These are phyloP conservation scores for Pythium sukuiense DNA, from an alignment of 352 stramenopile species.

Conservation along the genomic window DNA sequence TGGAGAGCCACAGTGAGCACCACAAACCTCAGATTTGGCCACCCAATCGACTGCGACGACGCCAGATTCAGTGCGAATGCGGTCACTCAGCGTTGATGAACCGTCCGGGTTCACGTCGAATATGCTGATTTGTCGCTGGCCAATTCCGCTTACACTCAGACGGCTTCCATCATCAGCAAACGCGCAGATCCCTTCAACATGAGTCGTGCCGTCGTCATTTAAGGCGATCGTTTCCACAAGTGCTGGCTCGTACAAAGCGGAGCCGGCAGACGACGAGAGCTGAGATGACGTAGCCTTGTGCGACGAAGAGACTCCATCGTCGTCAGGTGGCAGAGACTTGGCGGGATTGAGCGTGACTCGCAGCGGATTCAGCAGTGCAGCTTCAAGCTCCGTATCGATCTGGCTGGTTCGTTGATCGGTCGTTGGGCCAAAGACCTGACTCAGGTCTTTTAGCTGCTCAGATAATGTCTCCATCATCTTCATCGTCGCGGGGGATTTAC, in stretches of 20 bases:
- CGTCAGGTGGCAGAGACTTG: not conserved
- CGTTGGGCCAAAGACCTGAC: conserved; percentile 1
- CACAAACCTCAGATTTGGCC: conserved; percentile 18
- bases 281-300: not conserved
- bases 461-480: conserved; percentile 14
- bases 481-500: not conserved
- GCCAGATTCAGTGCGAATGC: conserved; percentile 10
- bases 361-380: conserved; percentile 18
- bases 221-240: conserved; percentile 4
- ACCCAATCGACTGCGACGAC: conserved; percentile 22
- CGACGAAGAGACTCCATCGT: conserved; percentile 1
- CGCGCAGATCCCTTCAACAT: conserved; percentile 2
- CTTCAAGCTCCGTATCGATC: not conserved
- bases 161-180: conserved; percentile 6
- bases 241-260: conserved; percentile 1
- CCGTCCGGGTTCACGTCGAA: conserved; percentile 8
- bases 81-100: not conserved
- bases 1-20: not conserved
- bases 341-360: conserved; percentile 14
- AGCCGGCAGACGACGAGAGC: conserved; percentile 18
- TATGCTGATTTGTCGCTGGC: conserved; percentile 2
- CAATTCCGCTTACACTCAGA: not conserved
- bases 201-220: not conserved
- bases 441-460: conserved; percentile 13
- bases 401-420: not conserved